Evolutionary conservation across 2,329 filamentous ascomycete genomes (phyloP).

Genomic region (Myriosclerotinia scirpicola): DNA sequence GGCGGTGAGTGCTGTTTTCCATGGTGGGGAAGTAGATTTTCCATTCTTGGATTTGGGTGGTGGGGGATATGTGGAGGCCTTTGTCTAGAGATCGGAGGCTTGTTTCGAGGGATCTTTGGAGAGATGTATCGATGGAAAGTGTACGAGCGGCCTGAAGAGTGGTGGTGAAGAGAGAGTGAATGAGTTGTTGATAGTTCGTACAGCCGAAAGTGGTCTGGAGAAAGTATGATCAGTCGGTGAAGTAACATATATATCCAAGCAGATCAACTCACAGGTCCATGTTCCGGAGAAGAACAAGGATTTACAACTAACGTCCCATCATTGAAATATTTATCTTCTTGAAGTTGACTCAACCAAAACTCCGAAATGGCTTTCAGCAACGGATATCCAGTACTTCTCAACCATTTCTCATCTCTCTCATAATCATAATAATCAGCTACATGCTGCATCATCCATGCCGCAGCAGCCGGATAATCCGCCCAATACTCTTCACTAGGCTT

Average conservation of each 20-base stretch:
- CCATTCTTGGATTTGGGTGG: slow-evolving; percentile 52
- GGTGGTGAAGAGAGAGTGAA: slow-evolving; percentile 42
- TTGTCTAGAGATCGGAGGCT: slow-evolving; percentile 51
- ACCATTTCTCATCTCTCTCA: slow-evolving; percentile 49
- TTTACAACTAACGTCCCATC: slow-evolving; percentile 56
- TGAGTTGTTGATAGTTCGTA: slow-evolving; percentile 54
- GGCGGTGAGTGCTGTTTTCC: slow-evolving; percentile 49
- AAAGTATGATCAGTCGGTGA: neutral
- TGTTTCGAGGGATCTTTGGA: slow-evolving; percentile 43
- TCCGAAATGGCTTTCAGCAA: slow-evolving; percentile 53
- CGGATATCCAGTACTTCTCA: slow-evolving; percentile 51
- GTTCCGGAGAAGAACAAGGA: slow-evolving; percentile 59
- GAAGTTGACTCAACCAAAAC: slow-evolving; percentile 58
- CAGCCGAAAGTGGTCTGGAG: slow-evolving; percentile 51
- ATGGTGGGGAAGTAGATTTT: slow-evolving; percentile 44
- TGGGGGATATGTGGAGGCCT: slow-evolving; percentile 49
- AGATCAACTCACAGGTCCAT: slow-evolving; percentile 43
- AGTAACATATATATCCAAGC: neutral
- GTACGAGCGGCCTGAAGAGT: slow-evolving; percentile 14
- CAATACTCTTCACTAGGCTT: slow-evolving; percentile 46
- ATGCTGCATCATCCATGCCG: slow-evolving; percentile 61
- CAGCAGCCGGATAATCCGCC: slow-evolving; percentile 47
- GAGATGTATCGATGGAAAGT: slow-evolving; percentile 33
- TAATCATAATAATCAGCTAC: slow-evolving; percentile 59
- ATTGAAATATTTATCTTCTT: slow-evolving; percentile 50